Conservation (phyloP, 2,329 filamentous ascomycete genomes). For the Colletotrichum sp. region DNA sequence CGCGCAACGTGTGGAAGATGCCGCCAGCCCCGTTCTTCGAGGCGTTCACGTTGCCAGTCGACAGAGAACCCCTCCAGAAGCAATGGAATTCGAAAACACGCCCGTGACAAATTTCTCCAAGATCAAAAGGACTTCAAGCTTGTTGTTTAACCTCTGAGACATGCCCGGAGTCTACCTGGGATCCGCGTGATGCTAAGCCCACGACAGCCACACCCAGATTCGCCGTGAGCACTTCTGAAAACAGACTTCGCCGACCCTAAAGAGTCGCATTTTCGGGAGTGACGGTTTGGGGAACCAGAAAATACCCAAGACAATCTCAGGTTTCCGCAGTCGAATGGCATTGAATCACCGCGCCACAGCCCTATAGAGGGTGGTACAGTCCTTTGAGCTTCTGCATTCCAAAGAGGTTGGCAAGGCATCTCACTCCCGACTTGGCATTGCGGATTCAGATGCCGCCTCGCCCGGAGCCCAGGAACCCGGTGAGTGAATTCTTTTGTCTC, state of each 20-base stretch:
- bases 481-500: neutral
- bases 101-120: neutral
- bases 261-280: neutral
- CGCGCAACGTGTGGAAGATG: neutral
- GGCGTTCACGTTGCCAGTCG: neutral
- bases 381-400: neutral
- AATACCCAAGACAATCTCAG: neutral
- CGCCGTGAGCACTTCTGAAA: neutral
- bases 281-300: neutral
- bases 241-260: neutral
- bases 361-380: neutral
- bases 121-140: neutral
- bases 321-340: neutral
- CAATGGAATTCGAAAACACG: neutral
- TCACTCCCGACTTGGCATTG: neutral
- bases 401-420: neutral
- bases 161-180: neutral
- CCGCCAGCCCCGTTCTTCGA: neutral
- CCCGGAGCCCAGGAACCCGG: neutral
- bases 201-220: neutral
- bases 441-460: neutral
- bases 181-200: neutral
- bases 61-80: neutral
- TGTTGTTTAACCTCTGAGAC: neutral
- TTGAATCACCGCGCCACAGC: neutral